Evolutionary conservation across 139 green algal species (phyloP), one percentile per base, ranked within the genome.

Genomic region (Monoraphidium neglectum): DNA sequence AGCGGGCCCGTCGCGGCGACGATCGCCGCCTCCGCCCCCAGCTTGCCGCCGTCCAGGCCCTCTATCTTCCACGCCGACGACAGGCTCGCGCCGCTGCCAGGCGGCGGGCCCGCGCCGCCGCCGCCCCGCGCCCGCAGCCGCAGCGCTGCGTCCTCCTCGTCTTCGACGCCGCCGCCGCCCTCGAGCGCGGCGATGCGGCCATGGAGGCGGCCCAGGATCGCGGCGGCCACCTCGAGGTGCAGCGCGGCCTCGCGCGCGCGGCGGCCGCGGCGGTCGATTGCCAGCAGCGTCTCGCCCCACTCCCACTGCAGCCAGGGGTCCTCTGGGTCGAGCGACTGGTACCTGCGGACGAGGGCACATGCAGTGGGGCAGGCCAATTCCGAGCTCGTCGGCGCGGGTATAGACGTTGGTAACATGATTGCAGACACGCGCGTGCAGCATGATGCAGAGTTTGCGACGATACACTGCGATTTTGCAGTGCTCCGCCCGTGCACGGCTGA

Each of bases 231-330:
- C 37, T 79, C 63, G 23, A 73, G 30, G 63, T 79, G 73, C 64
- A 46, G 54, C 6, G 63, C 64, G 28, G 73, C 63, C 37, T 79
- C 73, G 43, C 8, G 8, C 32, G 40, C 72, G n/a, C 71, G 35
- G 24, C 23, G 16, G 13, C 4, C 26, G 32, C 8, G 12, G 23
- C 6, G 36, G 18, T 54, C 66, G 28, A 80, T n/a, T 4, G 75
- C 75, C 26, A 74, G 56, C 68, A 93, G 67, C 36, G 80, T 72
- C 10, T 85, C 72, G 5, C 77, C 90, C 90, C 90, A 95, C 80
- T 93, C 90, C 43, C 47, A 62, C 82, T 95, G 90, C 64, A 95
- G 86, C 90, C 88, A 93, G 36, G 88, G 80, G 57, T 95, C 90
- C 43, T 89, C 78, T 0, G 88, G 53, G 36, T 94, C 83, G 0